phyloP scores from a whole-genome alignment of 345 rosid species.

The Populus ilicifolia region DNA sequence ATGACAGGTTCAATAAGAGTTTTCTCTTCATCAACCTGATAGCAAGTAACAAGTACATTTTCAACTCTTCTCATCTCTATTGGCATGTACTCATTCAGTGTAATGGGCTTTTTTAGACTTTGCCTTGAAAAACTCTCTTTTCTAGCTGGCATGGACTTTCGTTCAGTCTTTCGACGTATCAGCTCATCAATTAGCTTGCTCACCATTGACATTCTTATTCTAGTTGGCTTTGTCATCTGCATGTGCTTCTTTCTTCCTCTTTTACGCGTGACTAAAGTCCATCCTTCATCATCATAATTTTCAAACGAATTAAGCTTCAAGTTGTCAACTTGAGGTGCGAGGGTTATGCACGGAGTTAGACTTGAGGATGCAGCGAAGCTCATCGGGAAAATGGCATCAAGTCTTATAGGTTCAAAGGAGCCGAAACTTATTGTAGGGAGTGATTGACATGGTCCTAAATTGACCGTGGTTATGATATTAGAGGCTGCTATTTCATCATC shows the following conservation, averaged over 20 bases:
- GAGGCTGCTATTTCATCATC: background rate
- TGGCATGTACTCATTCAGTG: background rate
- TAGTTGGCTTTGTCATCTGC: background rate
- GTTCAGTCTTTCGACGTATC: background rate
- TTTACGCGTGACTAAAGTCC: background rate
- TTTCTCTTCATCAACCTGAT: background rate
- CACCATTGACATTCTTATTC: background rate
- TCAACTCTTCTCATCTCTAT: background rate
- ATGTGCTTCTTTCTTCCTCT: background rate
- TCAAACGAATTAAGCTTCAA: background rate
- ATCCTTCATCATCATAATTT: background rate
- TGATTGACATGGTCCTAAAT: background rate
- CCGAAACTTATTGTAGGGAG: background rate
- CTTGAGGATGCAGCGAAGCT: background rate
- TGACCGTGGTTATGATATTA: background rate
- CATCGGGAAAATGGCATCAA: background rate
- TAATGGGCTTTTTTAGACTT: background rate
- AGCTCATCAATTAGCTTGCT: background rate
- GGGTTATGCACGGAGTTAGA: background rate
- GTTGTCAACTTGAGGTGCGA: background rate
- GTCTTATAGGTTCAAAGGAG: background rate
- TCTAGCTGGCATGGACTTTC: background rate
- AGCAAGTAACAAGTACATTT: background rate
- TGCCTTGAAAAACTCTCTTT: background rate
- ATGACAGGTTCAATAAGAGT: background rate